Evolutionary conservation across 768 basidiomycete species (phyloP).

Genomic region (Hemileccinum impolitum): DNA sequence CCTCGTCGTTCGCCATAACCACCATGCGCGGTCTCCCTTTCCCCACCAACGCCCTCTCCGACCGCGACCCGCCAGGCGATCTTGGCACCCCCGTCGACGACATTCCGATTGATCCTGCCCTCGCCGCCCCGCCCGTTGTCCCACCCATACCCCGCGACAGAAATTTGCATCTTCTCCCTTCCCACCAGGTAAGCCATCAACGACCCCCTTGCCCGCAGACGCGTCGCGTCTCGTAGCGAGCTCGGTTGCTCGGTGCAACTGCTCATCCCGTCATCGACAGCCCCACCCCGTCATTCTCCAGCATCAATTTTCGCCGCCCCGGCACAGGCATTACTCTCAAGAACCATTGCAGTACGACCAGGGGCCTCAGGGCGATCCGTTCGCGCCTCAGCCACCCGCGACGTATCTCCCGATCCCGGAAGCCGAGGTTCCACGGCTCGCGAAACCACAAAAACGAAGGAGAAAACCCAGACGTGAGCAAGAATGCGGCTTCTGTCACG

Average conservation of each 20-base stretch:
- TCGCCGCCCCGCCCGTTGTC: constrained; percentile 50
- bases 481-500: constrained; percentile 78
- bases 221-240: constrained; percentile 56
- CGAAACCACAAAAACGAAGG: constrained; percentile 47
- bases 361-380: constrained; percentile 81
- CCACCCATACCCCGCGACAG: constrained; percentile 42
- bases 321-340: constrained; percentile 25
- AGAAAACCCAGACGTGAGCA: constrained; percentile 50
- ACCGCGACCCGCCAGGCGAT: constrained; percentile 58
- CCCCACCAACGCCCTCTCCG: constrained; percentile 36
- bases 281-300: constrained; percentile 28
- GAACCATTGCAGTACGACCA: constrained; percentile 56
- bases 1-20: constrained; percentile 34
- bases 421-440: constrained; percentile 38
- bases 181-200: constrained; percentile 34
- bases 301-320: constrained; percentile 19
- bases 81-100: constrained; percentile 58
- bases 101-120: constrained; percentile 81
- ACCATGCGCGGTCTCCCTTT: constrained; percentile 64
- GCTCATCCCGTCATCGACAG: constrained; percentile 22
- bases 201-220: constrained; percentile 15
- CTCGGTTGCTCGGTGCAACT: neutral
- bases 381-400: constrained; percentile 60
- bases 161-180: constrained; percentile 11
- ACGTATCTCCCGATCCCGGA: constrained; percentile 50